Base-by-base conservation (phyloP, 306 rosid species). In the Gastrolobium villosum region DNA sequence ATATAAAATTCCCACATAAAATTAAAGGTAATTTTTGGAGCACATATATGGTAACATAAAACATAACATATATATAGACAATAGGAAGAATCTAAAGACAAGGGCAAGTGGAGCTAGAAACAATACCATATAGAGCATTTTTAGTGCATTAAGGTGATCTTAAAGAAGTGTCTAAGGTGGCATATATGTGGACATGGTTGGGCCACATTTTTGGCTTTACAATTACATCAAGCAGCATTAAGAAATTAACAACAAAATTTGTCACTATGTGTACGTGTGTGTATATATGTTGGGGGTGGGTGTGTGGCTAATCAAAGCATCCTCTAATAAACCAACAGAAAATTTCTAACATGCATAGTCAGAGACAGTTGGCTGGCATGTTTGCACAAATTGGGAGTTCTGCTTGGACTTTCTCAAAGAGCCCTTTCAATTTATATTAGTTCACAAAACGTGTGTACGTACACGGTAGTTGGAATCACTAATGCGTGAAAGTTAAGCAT, bases 361-460 rank as follows among this genome's bases (percentile, higher is more conserved):
- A 50, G 59, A 74, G 75, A 69, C 79, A 67, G 52, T 46, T 69
- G 74, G 82, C 70, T 76, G 85, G 82, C 83, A 30, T 66, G 77
- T 74, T 57, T 53, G 55, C 46, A 75, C 31, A 45, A 20, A 77
- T 44, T 45, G 35, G 49, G 44, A 59, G 72, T 48, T 10, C 67
- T 6, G 11, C 36, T 78, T 57, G 64, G 84, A 79, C 82, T 74
- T 69, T 78, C 40, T 48, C 52, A 54, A 49, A 41, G 37, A 8
- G 49, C 48, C 62, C 72, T 70, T 32, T 3, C 39, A n/a, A 62
- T 36, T 76, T 70, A 41, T 73, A 48, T n/a, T n/a, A n/a, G n/a
- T n/a, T n/a, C n/a, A n/a, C n/a, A 15, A 82, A 80, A 84, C 26
- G 26, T 20, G 84, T 80, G 78, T 85, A 91, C 76, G 83, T 87